A percentile compares a stretch with the other conserved stretches of the same genome.
Conservation (phyloP, 2,329 filamentous ascomycete genomes). For the Beauveria medogensis region DNA sequence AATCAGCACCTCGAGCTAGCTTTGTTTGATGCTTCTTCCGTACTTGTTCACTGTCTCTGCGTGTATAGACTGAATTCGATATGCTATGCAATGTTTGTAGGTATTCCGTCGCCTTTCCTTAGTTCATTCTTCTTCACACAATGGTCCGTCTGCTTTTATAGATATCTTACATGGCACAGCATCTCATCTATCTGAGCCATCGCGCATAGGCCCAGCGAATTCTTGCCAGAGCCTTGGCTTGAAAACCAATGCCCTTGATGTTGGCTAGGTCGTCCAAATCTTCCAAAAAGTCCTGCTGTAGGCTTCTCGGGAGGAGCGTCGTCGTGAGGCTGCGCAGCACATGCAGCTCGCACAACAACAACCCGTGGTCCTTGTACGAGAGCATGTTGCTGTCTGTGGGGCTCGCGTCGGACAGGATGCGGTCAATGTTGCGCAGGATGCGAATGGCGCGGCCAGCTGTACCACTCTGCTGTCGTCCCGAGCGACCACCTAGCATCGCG, state of each 20-base stretch:
- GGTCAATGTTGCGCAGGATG: constrained; percentile 80
- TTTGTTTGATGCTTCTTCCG: background rate
- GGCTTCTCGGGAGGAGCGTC: constrained; percentile 60
- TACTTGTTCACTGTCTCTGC: background rate
- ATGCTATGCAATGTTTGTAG: background rate
- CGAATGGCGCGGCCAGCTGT: constrained; percentile 65
- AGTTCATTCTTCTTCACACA: background rate
- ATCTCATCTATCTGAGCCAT: constrained; percentile 46
- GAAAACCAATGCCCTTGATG: constrained; percentile 68
- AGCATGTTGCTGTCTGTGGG: constrained; percentile 66
- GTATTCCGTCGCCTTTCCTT: background rate
- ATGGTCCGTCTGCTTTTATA: background rate
- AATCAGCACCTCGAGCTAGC: too few relatives aligned
- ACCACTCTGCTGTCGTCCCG: constrained; percentile 55
- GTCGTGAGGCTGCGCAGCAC: constrained; percentile 57
- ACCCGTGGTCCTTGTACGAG: constrained; percentile 85
- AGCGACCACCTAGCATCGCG: constrained; percentile 60
- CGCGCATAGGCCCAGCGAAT: constrained; percentile 86
- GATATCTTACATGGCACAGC: background rate
- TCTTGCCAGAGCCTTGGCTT: constrained; percentile 70
- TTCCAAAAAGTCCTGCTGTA: constrained; percentile 78
- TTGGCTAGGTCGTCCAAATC: constrained; percentile 83
- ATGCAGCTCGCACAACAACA: constrained; percentile 85
- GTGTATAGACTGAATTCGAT: background rate
- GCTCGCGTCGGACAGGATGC: constrained; percentile 62